Percentiles rank a stretch among this genome's conserved stretches.
Conservation (phyloP, 768 basidiomycete species). For the Dendrothele bispora region DNA sequence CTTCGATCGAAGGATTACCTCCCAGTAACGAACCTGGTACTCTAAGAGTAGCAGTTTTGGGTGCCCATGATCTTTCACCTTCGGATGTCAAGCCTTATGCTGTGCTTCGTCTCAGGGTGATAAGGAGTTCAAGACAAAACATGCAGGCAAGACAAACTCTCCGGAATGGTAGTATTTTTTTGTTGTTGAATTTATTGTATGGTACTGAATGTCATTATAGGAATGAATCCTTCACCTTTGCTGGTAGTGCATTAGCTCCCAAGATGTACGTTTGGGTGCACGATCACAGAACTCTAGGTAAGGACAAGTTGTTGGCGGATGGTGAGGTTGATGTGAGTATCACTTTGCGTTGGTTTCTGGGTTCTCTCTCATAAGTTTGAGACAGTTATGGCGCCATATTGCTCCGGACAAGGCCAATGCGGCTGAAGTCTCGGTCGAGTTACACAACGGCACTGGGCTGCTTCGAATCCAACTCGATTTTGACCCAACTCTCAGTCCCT, state of each 20-base stretch:
- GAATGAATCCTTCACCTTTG: slow-evolving; percentile 84
- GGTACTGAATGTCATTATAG: slow-evolving; percentile 35
- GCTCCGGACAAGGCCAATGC: slow-evolving; percentile 48
- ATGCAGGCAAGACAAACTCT: slow-evolving; percentile 66
- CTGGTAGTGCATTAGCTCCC: slow-evolving; percentile 57
- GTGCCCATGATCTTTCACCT: slow-evolving; percentile 66
- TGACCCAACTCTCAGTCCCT: slow-evolving; percentile 51
- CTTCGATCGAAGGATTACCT: neutral
- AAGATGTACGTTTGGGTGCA: slow-evolving; percentile 66
- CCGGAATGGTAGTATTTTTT: slow-evolving; percentile 76
- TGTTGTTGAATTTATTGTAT: neutral
- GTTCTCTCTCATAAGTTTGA: slow-evolving; percentile 14
- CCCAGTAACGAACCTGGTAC: slow-evolving; percentile 53
- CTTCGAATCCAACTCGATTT: slow-evolving; percentile 74
- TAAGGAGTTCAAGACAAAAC: slow-evolving; percentile 84
- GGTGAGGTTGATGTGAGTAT: slow-evolving; percentile 79
- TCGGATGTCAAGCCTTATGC: slow-evolving; percentile 77
- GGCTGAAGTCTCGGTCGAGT: slow-evolving; percentile 68
- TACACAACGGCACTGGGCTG: slow-evolving; percentile 63
- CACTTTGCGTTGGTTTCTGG: slow-evolving; percentile 2
- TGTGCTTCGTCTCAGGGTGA: slow-evolving; percentile 76
- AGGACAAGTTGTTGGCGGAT: slow-evolving; percentile 82
- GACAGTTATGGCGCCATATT: slow-evolving; percentile 82
- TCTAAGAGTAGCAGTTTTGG: slow-evolving; percentile 70
- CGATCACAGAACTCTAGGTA: slow-evolving; percentile 90